These are phyloP conservation scores for Biscogniauxia marginata DNA, from an alignment of 2,329 filamentous ascomycete species.

Conservation along the genomic window DNA sequence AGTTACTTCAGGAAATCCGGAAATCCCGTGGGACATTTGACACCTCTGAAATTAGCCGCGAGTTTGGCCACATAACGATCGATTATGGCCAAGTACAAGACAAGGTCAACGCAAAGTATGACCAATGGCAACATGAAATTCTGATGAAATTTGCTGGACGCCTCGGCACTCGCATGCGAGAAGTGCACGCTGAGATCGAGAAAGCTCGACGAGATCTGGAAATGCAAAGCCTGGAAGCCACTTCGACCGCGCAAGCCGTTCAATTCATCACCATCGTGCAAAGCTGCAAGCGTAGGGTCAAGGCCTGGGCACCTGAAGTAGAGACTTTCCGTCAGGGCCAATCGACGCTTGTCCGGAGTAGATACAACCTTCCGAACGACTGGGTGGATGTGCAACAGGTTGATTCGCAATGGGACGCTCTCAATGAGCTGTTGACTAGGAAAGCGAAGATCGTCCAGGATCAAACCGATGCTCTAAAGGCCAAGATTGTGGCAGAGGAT, in stretches of 20 bases:
- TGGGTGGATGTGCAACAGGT: constrained; percentile 97
- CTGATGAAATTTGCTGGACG: constrained; percentile 88
- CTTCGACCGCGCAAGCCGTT: constrained; percentile 93
- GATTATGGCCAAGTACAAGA: constrained; percentile 99
- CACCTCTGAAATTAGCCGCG: constrained; percentile 88
- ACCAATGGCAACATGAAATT: constrained; percentile 99
- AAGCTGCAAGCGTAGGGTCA: constrained; percentile 90
- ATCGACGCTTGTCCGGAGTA: constrained; percentile 83
- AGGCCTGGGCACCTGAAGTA: constrained; percentile 91
- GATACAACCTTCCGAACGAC: constrained; percentile 89
- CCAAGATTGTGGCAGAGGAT: constrained; percentile 94
- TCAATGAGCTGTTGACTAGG: constrained; percentile 87
- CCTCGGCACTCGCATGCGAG: constrained; percentile 85
- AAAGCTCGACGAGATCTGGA: constrained; percentile 89
- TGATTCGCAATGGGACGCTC: constrained; percentile 89
- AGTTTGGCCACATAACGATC: constrained; percentile 91
- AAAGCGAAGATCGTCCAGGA: constrained; percentile 96
- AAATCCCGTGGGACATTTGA: constrained; percentile 96
- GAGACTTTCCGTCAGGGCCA: constrained; percentile 95
- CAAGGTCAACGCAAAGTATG: constrained; percentile 98
- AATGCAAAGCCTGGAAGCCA: constrained; percentile 86
- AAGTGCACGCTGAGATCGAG: constrained; percentile 88
- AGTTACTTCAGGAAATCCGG: constrained; percentile 93
- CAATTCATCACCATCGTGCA: constrained; percentile 98
- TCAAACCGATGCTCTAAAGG: constrained; percentile 89